Base-by-base conservation (phyloP, 768 basidiomycete genomes). In the Tulasnella sp. region DNA sequence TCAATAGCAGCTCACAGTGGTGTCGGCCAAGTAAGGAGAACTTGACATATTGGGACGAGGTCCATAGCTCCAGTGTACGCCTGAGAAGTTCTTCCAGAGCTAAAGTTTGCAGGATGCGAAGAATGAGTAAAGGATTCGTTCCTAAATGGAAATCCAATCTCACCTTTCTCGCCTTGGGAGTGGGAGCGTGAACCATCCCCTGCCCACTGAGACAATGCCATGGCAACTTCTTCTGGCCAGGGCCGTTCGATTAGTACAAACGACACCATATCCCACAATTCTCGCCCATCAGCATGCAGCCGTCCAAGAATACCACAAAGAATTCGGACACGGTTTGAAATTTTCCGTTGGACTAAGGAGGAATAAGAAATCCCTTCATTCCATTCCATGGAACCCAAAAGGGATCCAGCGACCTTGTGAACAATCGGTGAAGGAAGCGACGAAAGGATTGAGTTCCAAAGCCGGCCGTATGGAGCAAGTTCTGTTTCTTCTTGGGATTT, bases 1-100 rank as follows among this genome's bases (percentile, higher is more conserved):
- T 15, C 16, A 75, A 75, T 13, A 76, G 77, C 40, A 0, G 86
- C 92, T 79, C 84, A 95, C 94, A 94, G 75, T 85, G 90, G 84
- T 97, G 95, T 26, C 88, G 87, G 29, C 89, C 88, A 9, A 95
- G 86, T 32, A 93, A 84, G 0, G 94, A 94, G 83, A 92, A 92
- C 79, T 90, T 92, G 82, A 98, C 87, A 81, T 95, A 92, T 70
- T 92, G 92, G 1, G 90, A 84, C 32, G 91, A 88, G 5, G 91
- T 87, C 97, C 97, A 99, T 0, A 87, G 82, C 6, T 90, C 88
- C 9, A 93, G 82, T 0, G 83, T 80, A 2, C 77, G 79, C 29
- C 83, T 78, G n/a, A 85, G 75, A 16, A 85, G 81, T 13, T 70
- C 70, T 67, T 80, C 79, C 3, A 83, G 69, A 39, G 78, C 83